phyloP scores from a whole-genome alignment of 805 yeast species.

The Wickerhamomyces hampshirensis region DNA sequence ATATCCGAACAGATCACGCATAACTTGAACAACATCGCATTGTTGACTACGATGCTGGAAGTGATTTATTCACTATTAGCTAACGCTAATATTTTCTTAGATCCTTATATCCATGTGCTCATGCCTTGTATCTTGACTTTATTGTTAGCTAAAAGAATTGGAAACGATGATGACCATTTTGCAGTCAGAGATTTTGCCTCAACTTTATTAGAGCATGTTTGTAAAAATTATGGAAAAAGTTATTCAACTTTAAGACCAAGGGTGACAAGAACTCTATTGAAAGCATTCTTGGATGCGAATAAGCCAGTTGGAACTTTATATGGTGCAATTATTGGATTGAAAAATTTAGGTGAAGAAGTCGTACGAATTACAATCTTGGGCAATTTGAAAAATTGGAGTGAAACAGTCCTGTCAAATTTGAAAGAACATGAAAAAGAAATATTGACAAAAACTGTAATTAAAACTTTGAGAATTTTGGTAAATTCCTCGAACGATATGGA shows the following conservation, averaged over 20 bases:
- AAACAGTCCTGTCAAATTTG: constrained; percentile 41
- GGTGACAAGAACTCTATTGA: constrained; percentile 84
- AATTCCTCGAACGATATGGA: constrained; percentile 30
- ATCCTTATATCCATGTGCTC: constrained; percentile 92
- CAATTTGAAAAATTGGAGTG: constrained; percentile 77
- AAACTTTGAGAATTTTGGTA: constrained; percentile 45
- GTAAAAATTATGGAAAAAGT: constrained; percentile 73
- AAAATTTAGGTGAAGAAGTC: constrained; percentile 82
- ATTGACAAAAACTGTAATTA: constrained; percentile 47
- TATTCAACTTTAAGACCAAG: constrained; percentile 89
- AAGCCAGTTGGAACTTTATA: constrained; percentile 86
- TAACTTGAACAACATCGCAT: constrained; percentile 65
- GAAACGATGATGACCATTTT: constrained; percentile 35
- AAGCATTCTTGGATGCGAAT: constrained; percentile 83
- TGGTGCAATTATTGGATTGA: constrained; percentile 84
- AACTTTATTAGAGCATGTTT: constrained; percentile 71
- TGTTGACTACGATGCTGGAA: constrained; percentile 81
- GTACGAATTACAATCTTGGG: constrained; percentile 80
- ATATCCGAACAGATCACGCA: constrained; percentile 93
- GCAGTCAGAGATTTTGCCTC: constrained; percentile 89
- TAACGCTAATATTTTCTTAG: constrained; percentile 81
- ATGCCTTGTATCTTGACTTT: constrained; percentile 96
- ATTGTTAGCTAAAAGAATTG: constrained; percentile 84
- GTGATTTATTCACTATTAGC: constrained; percentile 79
- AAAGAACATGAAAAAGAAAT: constrained; percentile 41